These are phyloP conservation scores for Saccharum officinarum DNA, from an alignment of 176 grass and related monocot species.

Conservation along the genomic window DNA sequence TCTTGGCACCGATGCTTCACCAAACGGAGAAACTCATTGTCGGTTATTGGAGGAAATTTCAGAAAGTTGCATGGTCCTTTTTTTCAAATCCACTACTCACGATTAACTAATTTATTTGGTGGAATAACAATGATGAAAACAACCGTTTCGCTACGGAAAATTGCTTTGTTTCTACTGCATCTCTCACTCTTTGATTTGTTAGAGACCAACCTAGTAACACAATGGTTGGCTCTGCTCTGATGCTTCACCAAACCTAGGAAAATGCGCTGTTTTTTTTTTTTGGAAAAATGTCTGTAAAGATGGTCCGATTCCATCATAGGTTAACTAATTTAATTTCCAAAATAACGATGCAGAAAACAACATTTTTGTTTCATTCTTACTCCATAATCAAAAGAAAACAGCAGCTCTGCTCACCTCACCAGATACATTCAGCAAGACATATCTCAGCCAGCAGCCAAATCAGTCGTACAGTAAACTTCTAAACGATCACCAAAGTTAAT, in stretches of 20 bases:
- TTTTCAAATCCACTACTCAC: background rate
- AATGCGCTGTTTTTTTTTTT: background rate
- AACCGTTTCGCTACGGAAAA: background rate
- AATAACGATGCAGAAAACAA: constrained; percentile 29
- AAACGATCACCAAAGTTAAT: background rate
- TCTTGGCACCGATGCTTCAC: constrained; percentile 40
- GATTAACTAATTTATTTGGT: constrained; percentile 20
- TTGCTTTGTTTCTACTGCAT: constrained; percentile 48
- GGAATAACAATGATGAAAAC: constrained; percentile 27
- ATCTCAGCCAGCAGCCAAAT: background rate
- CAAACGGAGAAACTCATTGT: constrained; percentile 37
- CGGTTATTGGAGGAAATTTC: constrained; percentile 18
- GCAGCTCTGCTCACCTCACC: background rate
- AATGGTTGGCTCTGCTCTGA: background rate
- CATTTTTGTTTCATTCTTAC: constrained; percentile 14
- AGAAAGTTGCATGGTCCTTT: background rate
- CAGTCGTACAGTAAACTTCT: background rate
- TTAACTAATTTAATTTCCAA: constrained; percentile 15
- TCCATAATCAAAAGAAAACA: constrained; percentile 13
- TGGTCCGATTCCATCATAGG: background rate
- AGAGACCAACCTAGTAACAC: constrained; percentile 31
- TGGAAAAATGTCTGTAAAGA: background rate
- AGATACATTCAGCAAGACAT: background rate
- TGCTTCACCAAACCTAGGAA: constrained; percentile 38
- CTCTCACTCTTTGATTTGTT: constrained; percentile 30